These are phyloP conservation scores for Termitomyces sp. DNA, from an alignment of 768 basidiomycete species.

Conservation along the genomic window DNA sequence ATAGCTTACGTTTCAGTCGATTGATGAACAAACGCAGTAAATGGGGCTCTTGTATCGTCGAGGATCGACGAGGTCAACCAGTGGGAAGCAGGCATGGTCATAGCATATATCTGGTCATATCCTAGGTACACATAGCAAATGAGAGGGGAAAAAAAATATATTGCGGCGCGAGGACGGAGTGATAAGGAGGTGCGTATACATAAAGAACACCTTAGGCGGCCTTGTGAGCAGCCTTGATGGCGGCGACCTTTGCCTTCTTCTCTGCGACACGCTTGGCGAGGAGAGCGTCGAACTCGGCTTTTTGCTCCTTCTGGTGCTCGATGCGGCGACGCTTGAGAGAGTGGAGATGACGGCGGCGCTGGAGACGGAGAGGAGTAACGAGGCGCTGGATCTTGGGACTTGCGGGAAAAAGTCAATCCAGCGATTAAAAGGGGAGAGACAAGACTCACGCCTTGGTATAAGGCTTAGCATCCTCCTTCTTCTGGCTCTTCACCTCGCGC, in stretches of 20 bases:
- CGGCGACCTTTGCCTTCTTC: slow-evolving; percentile 88
- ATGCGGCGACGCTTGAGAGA: slow-evolving; percentile 84
- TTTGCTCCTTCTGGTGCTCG: slow-evolving; percentile 92
- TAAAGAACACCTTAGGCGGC: slow-evolving; percentile 14
- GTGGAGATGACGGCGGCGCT: slow-evolving; percentile 90
- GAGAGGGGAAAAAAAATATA: neutral
- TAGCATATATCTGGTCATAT: slow-evolving; percentile 6
- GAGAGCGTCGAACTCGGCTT: slow-evolving; percentile 84
- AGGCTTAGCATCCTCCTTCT: slow-evolving; percentile 88
- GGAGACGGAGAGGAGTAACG: slow-evolving; percentile 91
- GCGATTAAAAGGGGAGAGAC: neutral
- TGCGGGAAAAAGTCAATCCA: neutral
- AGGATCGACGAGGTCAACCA: no score
- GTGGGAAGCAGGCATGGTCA: neutral
- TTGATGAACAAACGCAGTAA: no score
- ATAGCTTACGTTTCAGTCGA: no score
- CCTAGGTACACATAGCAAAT: slow-evolving; percentile 4
- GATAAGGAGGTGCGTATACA: neutral
- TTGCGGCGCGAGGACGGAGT: neutral
- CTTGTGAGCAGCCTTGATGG: slow-evolving; percentile 81
- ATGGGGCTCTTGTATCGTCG: no score
- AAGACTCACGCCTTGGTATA: slow-evolving; percentile 90
- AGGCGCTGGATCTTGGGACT: slow-evolving; percentile 97
- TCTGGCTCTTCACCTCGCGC: slow-evolving; percentile 81
- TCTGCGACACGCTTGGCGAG: slow-evolving; percentile 87